phyloP scores from a whole-genome alignment of 169 alveolate genomes.

The Plasmodium ovale region DNA sequence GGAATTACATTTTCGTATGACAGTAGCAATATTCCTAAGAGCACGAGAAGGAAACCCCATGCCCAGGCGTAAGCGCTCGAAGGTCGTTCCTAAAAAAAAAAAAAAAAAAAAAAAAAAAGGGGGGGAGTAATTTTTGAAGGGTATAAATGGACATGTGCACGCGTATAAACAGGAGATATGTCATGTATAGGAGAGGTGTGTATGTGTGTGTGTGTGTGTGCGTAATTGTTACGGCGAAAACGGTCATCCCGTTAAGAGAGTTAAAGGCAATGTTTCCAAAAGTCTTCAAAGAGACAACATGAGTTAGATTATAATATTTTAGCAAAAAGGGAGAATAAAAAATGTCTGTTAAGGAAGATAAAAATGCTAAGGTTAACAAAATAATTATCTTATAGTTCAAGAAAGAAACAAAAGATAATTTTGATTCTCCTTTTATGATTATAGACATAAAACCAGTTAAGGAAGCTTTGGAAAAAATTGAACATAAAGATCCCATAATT shows the following conservation, averaged over 20 bases:
- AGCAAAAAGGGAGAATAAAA: slow-evolving; percentile 25
- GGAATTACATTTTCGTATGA: slow-evolving; percentile 40
- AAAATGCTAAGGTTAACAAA: background rate
- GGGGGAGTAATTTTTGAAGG: too few species aligned
- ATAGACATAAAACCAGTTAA: slow-evolving; percentile 37
- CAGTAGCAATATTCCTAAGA: slow-evolving; percentile 22
- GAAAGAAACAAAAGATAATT: slow-evolving; percentile 2
- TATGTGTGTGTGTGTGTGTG: background rate
- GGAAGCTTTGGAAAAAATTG: slow-evolving; percentile 37
- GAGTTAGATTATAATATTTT: slow-evolving; percentile 22
- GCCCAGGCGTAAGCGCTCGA: slow-evolving; percentile 21
- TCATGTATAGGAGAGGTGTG: background rate
- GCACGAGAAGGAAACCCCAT: slow-evolving; percentile 23
- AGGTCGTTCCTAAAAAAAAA: slow-evolving; percentile 29
- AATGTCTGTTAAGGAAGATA: slow-evolving; percentile 7
- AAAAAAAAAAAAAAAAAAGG: too few species aligned
- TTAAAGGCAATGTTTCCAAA: slow-evolving; percentile 37
- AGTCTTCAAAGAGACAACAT: slow-evolving; percentile 28
- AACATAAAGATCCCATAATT: slow-evolving; percentile 25
- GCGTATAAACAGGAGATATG: background rate
- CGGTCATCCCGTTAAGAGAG: slow-evolving; percentile 31
- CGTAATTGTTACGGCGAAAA: slow-evolving; percentile 20
- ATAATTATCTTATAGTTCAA: slow-evolving; percentile 15
- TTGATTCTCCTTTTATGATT: slow-evolving; percentile 6
- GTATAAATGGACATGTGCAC: too few species aligned